Evolutionary conservation across 2,329 filamentous ascomycete genomes (phyloP).

Genomic region (Penicillium corylophilum): DNA sequence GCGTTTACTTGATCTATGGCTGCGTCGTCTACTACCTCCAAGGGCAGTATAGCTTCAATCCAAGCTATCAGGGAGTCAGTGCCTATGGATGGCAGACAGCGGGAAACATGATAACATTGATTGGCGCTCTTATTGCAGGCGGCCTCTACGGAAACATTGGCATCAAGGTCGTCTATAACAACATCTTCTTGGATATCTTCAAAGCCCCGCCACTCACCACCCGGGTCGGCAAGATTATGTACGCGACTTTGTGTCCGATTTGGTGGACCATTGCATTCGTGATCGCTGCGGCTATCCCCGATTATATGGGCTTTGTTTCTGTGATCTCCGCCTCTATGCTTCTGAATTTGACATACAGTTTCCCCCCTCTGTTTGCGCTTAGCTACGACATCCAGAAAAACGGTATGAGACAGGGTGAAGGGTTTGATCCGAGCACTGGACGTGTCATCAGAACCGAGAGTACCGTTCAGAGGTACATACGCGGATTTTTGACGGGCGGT

Average conservation of each 20-base stretch:
- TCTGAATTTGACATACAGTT: conserved; percentile 50
- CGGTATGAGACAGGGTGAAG: conserved; percentile 28
- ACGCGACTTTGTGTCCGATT: conserved; percentile 37
- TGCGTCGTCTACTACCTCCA: conserved; percentile 50
- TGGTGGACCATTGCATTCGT: conserved; percentile 49
- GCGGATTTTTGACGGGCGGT: conserved; percentile 26
- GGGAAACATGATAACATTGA: conserved; percentile 31
- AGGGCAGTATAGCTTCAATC: conserved; percentile 46
- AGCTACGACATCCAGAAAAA: conserved; percentile 29
- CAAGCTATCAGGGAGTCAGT: conserved; percentile 25
- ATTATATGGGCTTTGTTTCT: conserved; percentile 39
- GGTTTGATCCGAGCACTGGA: conserved; percentile 20
- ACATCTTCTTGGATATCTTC: conserved; percentile 45
- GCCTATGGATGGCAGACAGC: conserved; percentile 36
- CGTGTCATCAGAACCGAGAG: conserved; percentile 11
- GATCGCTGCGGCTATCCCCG: conserved; percentile 46
- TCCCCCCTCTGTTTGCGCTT: conserved; percentile 42
- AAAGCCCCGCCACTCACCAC: conserved; percentile 40
- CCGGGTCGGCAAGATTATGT: conserved; percentile 42
- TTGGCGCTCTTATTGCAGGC: conserved; percentile 36
- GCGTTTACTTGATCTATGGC: conserved; percentile 50
- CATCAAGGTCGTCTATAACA: conserved; percentile 47
- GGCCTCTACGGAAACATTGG: conserved; percentile 44
- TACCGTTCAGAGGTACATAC: conserved; percentile 13
- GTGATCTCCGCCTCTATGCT: conserved; percentile 47